phyloP scores from a whole-genome alignment of 352 stramenopile species.

The Phytophthora sp. region DNA sequence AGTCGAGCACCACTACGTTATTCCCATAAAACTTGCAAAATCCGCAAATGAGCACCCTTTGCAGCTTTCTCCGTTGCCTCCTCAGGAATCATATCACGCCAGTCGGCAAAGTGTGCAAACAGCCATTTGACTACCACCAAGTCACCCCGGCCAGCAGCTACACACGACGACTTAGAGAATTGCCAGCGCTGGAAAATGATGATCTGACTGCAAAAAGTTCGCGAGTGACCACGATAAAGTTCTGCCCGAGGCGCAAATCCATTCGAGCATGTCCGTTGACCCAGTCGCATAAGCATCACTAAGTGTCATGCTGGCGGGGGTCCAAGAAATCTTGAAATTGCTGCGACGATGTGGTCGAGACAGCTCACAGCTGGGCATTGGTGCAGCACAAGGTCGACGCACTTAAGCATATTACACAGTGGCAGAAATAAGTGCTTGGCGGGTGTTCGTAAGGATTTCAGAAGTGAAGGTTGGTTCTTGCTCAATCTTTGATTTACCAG shows the following conservation, averaged over 20 bases:
- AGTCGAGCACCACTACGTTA: background rate
- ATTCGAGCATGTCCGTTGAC: background rate
- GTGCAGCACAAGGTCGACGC: constrained; percentile 6
- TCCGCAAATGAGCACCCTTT: background rate
- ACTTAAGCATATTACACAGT: too few species aligned
- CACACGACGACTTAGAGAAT: background rate
- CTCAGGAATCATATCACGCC: background rate
- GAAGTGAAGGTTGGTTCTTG: too few species aligned
- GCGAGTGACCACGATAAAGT: constrained; percentile 3
- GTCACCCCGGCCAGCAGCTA: background rate
- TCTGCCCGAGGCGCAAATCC: constrained; percentile 6
- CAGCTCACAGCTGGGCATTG: background rate
- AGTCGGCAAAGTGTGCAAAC: constrained; percentile 1
- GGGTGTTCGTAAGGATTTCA: too few species aligned
- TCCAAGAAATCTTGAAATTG: constrained; percentile 2
- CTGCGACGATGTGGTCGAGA: background rate
- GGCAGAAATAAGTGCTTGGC: too few species aligned
- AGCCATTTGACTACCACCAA: background rate
- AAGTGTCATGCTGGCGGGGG: background rate
- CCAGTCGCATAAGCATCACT: background rate
- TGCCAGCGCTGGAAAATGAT: constrained; percentile 1
- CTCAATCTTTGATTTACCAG: too few species aligned
- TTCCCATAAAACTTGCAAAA: constrained; percentile 4
- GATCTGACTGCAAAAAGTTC: constrained; percentile 5
- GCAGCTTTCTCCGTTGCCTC: background rate